Conservation (phyloP, 2,329 filamentous ascomycete species). For the Ophidiomyces ophidiicola region DNA sequence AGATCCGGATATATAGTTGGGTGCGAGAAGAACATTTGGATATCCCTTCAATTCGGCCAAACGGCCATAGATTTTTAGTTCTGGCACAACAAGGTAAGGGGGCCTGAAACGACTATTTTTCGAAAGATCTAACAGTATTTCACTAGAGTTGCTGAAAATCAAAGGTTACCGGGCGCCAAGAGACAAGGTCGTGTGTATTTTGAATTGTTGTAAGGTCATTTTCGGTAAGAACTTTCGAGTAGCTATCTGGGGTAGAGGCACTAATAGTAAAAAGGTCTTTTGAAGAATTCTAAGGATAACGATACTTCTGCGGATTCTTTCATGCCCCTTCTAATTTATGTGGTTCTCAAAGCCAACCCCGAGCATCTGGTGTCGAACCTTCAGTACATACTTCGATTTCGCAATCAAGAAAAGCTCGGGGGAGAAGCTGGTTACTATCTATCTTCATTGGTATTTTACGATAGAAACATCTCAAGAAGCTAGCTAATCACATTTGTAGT, state of each 20-base stretch:
- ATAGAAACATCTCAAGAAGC: constrained; percentile 8
- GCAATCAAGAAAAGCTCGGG: constrained; percentile 91
- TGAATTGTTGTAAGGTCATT: constrained; percentile 99
- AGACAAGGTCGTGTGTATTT: constrained; percentile 95
- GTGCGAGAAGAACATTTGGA: constrained; percentile 86
- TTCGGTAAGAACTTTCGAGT: constrained; percentile 51
- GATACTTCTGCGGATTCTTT: constrained; percentile 96
- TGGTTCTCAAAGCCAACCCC: constrained; percentile 85
- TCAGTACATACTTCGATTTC: constrained; percentile 92
- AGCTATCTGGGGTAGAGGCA: constrained; percentile 13
- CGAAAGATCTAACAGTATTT: too few species aligned
- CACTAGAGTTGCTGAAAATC: constrained; percentile 81
- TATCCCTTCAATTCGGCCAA: constrained; percentile 71
- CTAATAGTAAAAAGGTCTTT: constrained; percentile 43
- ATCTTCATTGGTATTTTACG: constrained; percentile 59
- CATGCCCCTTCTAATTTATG: constrained; percentile 87
- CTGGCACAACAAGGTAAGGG: constrained; percentile 70
- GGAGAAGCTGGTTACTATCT: constrained; percentile 98
- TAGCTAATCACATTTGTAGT: constrained; percentile 20
- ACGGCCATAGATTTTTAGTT: constrained; percentile 74
- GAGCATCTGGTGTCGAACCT: constrained; percentile 95
- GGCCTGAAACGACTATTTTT: not conserved
- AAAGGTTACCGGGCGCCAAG: constrained; percentile 92
- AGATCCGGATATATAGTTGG: constrained; percentile 95
- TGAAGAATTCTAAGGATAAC: constrained; percentile 73